Evolutionary conservation across 1,284 basidiomycete genomes (phyloP), one percentile per base, ranked within the genome.

Genomic region (Ustilago sp.): DNA sequence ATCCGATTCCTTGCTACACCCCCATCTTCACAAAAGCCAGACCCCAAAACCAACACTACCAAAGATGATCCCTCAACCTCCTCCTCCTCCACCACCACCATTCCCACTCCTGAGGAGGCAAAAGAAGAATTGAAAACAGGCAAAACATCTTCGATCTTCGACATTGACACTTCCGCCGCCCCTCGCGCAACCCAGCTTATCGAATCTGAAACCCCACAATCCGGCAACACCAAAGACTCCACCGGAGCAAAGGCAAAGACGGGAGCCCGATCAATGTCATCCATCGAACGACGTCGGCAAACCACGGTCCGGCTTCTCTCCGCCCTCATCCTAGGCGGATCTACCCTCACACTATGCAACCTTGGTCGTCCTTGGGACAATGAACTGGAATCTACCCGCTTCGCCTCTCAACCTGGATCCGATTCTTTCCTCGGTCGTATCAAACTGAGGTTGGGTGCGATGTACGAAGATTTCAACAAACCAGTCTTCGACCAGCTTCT

Each of bases 401-500:
- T 78, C 63, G 45, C 56, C 15, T 52, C 64, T 34, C 43, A 58
- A 13, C 50, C 80, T 47, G 79, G 73, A 43, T 58, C 65, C 2
- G 45, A 74, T 39, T 65, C 43, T 15, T 81, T 83, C 66, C 56
- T 84, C 7, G 83, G 81, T n/a, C 73, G 85, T 9, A 67, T 85
- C 57, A 68, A 72, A 64, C 43, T 83, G 17, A 68, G 85, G 8
- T 34, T 78, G 34, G 47, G 55, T 19, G 67, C 74, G 7, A 79
- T 83, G 72, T 80, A 79, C 41, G 74, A 82, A 15, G 77, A 80
- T 34, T 58, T 83, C 35, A 79, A 77, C 63, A 79, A 79, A 54
- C 96, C 97, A 1, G 91, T 92, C 41, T 98, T 94, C 92, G 89
- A 92, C 34, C 93, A 95, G 84, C 90, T 99, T 2, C 90, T 99